A percentile compares a stretch with the other conserved stretches of the same genome.
Evolutionary conservation across 2,329 filamentous ascomycete genomes (phyloP).

Genomic region (Penicillium sp.): DNA sequence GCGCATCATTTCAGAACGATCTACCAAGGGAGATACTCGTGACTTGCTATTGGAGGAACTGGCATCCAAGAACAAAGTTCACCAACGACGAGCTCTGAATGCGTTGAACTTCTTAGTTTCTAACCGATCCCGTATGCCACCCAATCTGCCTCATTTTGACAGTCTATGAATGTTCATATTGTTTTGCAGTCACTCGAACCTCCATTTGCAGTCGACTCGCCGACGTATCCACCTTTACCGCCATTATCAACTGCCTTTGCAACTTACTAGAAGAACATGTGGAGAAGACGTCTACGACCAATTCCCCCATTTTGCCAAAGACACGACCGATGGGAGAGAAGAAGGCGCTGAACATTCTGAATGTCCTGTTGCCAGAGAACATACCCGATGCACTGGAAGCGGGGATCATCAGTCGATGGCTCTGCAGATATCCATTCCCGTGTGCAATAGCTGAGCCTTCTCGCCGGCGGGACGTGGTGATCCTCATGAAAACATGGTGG

Average conservation of each 20-base stretch:
- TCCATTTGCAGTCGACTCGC: constrained; percentile 34
- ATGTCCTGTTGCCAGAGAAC: constrained; percentile 60
- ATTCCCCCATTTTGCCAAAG: constrained; percentile 40
- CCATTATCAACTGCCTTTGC: constrained; percentile 43
- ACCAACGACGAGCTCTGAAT: constrained; percentile 42
- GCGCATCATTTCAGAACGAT: constrained; percentile 47
- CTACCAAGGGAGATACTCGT: constrained; percentile 41
- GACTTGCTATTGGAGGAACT: constrained; percentile 44
- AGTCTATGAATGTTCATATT: not conserved
- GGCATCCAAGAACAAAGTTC: constrained; percentile 36
- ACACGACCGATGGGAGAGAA: constrained; percentile 44
- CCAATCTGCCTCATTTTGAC: not conserved
- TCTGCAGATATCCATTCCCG: constrained; percentile 68
- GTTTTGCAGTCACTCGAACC: constrained; percentile 35
- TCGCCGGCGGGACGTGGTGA: constrained; percentile 40
- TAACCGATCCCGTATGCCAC: constrained; percentile 38
- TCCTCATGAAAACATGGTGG: constrained; percentile 43
- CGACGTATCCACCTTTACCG: constrained; percentile 38
- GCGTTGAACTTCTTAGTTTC: constrained; percentile 45
- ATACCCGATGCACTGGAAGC: constrained; percentile 59
- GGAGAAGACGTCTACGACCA: constrained; percentile 33
- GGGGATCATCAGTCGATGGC: constrained; percentile 69
- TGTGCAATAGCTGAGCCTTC: constrained; percentile 55
- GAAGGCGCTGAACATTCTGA: constrained; percentile 53
- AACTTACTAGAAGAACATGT: constrained; percentile 41